phyloP scores from a whole-genome alignment of 2,329 filamentous ascomycete species.

The Parastagonospora avenae region DNA sequence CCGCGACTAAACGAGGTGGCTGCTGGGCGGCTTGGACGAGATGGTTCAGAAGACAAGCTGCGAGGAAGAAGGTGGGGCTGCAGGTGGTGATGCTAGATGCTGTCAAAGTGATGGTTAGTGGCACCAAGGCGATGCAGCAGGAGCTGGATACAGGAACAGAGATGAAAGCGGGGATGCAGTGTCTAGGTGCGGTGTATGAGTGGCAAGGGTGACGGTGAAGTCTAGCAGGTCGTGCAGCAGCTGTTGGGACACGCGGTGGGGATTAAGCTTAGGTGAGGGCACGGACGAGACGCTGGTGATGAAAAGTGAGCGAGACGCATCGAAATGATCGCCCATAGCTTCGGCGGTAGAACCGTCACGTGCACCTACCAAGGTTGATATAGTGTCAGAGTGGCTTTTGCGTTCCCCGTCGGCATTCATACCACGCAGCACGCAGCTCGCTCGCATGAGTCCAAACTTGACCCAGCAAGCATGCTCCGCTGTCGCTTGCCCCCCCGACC shows the following conservation, averaged over 20 bases:
- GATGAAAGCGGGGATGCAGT: conserved; percentile 7
- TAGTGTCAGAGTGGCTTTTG: background rate
- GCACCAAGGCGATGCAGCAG: background rate
- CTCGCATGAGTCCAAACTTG: background rate
- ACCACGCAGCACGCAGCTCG: background rate
- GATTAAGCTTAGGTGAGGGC: background rate
- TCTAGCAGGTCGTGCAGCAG: conserved; percentile 21
- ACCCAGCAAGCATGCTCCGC: conserved; percentile 5
- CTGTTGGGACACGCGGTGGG: conserved; percentile 19
- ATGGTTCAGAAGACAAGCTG: conserved; percentile 4
- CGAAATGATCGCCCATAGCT: background rate
- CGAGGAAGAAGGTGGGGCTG: conserved; percentile 18
- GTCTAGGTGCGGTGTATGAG: conserved; percentile 13
- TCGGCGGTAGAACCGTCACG: background rate
- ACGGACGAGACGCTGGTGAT: background rate
- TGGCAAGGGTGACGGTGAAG: conserved; percentile 19
- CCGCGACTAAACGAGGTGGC: conserved; percentile 18
- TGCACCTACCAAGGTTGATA: background rate
- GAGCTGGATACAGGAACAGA: conserved; percentile 7
- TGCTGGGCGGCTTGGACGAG: conserved; percentile 3
- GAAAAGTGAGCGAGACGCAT: background rate
- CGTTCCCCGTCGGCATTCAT: no score
- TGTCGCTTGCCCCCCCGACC: conserved; percentile 1
- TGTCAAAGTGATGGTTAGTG: conserved; percentile 11
- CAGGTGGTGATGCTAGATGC: conserved; percentile 10